Base-by-base conservation (phyloP, 1,284 basidiomycete genomes). In the Blastosporella zonata region DNA sequence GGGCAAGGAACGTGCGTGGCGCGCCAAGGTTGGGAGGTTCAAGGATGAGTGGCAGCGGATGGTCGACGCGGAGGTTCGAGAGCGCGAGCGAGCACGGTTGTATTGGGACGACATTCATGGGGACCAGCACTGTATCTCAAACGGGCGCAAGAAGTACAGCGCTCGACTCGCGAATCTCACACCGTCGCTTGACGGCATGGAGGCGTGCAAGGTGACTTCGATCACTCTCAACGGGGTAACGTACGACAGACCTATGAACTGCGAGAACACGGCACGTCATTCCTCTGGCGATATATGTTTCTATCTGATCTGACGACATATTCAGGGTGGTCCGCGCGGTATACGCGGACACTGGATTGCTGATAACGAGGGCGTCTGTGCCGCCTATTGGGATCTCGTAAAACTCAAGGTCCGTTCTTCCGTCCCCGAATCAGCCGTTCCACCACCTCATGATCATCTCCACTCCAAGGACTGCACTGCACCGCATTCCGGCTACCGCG, bases 331-430 rank as follows among this genome's bases (percentile, higher is more conserved):
- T 8, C 8, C 10, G 13, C 41, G 6, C 22, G 48, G 44, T 3
- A 37, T 56, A 12, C 42, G 48, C n/a, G 56, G 56, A 0, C 53
- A 55, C 21, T 58, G 56, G 55, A 37, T 49, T 10, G 43, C 27
- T 23, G 43, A 37, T 13, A 47, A 52, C 15, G 56, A 54, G 21
- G 43, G 33, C 8, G 6, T 39, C 2, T 58, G 56, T 33, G 40
- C 47, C 1, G 43, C 56, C 7, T 58, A 54, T 27, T 58, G 56
- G 56, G 50, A 54, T 13, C 36, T 12, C 9, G 39, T 47, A 23
- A 51, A 50, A 27, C 18, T 21, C 13, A 58, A 54, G 50, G 56
- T 58, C n/a, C 13, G 17, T 22, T 8, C 5, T 15, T 21, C 9
- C 27, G 25, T 37, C 34, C 12, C 23, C 27, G 13, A 12, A 22